Percentiles rank a stretch among this genome's conserved stretches.
phyloP scores from a whole-genome alignment of 352 stramenopile species.

The Phytophthora fragariae region DNA sequence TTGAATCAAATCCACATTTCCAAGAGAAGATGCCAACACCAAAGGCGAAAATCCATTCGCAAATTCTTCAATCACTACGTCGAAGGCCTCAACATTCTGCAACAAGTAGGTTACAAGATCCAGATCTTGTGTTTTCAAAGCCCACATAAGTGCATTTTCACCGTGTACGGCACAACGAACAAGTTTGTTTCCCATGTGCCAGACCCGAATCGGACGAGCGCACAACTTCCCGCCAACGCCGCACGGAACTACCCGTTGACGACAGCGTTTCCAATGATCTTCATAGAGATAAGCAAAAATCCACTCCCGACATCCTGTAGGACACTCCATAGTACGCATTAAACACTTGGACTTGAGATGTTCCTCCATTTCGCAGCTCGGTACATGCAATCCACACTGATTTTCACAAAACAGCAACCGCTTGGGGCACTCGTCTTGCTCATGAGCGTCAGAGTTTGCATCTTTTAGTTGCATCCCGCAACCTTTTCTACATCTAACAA shows the following conservation, averaged over 20 bases:
- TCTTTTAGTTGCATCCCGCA: slow-evolving; percentile 59
- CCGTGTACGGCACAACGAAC: slow-evolving; percentile 58
- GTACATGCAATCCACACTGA: slow-evolving; percentile 56
- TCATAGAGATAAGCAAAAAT: slow-evolving; percentile 73
- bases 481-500: slow-evolving; percentile 63
- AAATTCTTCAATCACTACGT: slow-evolving; percentile 66
- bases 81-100: slow-evolving; percentile 44
- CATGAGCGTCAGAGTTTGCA: slow-evolving; percentile 48
- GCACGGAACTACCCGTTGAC: slow-evolving; percentile 68
- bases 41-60: slow-evolving; percentile 73
- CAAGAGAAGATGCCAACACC: slow-evolving; percentile 55
- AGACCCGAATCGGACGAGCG: slow-evolving; percentile 65
- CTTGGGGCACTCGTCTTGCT: slow-evolving; percentile 53
- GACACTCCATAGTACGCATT: slow-evolving; percentile 70
- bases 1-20: slow-evolving; percentile 57
- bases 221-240: slow-evolving; percentile 62
- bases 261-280: slow-evolving; percentile 66
- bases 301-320: slow-evolving; percentile 58
- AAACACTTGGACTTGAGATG: slow-evolving; percentile 60
- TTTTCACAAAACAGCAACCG: slow-evolving; percentile 62
- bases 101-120: slow-evolving; percentile 74
- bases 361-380: slow-evolving; percentile 39
- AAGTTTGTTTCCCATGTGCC: slow-evolving; percentile 52
- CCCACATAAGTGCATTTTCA: slow-evolving; percentile 65
- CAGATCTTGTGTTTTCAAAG: slow-evolving; percentile 67